A percentile compares a stretch with the other conserved stretches of the same genome.
Evolutionary conservation across 2,329 filamentous ascomycete genomes (phyloP).

Genomic region (Endothia cerciana): DNA sequence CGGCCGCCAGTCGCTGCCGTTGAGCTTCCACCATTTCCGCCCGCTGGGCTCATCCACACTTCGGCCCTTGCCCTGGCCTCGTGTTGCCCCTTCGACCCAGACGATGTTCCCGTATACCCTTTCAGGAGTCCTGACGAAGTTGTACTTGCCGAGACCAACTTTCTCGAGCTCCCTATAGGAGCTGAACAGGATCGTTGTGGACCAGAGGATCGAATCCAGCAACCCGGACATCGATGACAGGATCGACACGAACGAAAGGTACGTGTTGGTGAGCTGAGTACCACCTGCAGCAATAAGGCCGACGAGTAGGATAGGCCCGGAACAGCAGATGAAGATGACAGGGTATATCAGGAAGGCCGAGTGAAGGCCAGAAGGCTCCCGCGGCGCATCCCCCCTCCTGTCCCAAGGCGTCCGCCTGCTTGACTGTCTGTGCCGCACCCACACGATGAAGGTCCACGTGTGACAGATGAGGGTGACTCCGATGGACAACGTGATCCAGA

Average conservation of each 20-base stretch:
- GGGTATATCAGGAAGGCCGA: conserved; percentile 69
- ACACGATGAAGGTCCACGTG: conserved; percentile 44
- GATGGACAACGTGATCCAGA: conserved; percentile 61
- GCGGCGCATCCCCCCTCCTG: conserved; percentile 30
- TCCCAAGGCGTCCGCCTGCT: conserved; percentile 32
- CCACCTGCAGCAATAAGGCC: conserved; percentile 62
- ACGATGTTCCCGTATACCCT: conserved; percentile 48
- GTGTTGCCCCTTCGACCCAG: conserved; percentile 35
- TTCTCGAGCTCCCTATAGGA: conserved; percentile 46
- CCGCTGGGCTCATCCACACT: conserved; percentile 7
- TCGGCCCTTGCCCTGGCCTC: conserved; percentile 1
- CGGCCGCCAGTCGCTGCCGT: conserved; percentile 7
- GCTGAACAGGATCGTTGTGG: conserved; percentile 54
- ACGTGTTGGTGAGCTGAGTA: conserved; percentile 35
- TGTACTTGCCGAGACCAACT: conserved; percentile 55
- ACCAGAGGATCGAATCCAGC: conserved; percentile 59
- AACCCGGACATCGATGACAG: conserved; percentile 51
- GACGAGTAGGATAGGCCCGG: conserved; percentile 65
- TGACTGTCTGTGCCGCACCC: conserved; percentile 35
- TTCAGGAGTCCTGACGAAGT: conserved; percentile 49
- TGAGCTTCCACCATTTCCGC: conserved; percentile 23
- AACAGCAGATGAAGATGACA: conserved; percentile 70
- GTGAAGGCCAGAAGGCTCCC: conserved; percentile 42
- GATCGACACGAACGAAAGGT: conserved; percentile 1
- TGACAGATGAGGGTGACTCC: conserved; percentile 45